Base-by-base conservation (phyloP, 208 protist species). In the Trypanosoma scelopori region DNA sequence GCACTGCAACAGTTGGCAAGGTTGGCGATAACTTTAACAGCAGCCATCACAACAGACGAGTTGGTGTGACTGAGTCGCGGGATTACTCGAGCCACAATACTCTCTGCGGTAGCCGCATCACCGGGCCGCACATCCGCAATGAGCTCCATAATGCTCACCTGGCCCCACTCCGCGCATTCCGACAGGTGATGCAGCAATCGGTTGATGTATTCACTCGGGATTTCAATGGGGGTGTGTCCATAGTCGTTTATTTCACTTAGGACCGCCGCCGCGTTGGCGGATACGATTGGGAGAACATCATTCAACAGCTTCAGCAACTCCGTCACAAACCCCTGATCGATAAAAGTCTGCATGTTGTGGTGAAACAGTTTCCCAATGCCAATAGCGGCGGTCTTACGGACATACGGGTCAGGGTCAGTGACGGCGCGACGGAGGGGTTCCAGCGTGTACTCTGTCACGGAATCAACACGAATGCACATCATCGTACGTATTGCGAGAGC, bases 401-500 rank as follows among this genome's bases (percentile, higher is more conserved):
- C 99, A 78, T 99, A 99, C 15, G 98, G 98, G 75, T 99, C 98
- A n/a, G 80, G 48, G 71, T 99, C 98, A 45, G 41, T 53, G 18
- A 85, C 74, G 20, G 91, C 94, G 30, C 91, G 79, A 27, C 89
- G 83, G 55, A 99, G 87, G 28, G 98, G 98, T 85, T 99, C 96
- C 55, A 97, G 90, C 2, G 99, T 92, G 81, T 99, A 99, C 71
- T 99, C 98, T 16, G 94, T 91, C 35, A 99, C 99, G 12, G 91
- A 88, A 28, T 98, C 81, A 0, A 99, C 98, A 46, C 98, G 94
- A 62, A 99, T 98, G 78, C 97, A 99, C 65, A 99, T 95, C 98
- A 99, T 99, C 7, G 99, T 99, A 46, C 99, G 89, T 25, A 99
- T 85, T 9, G 99, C 98, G 5, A 99, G 90, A 7, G 98, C 98